phyloP scores from a whole-genome alignment of 345 rosid species.

The Rubroshorea leprosula region DNA sequence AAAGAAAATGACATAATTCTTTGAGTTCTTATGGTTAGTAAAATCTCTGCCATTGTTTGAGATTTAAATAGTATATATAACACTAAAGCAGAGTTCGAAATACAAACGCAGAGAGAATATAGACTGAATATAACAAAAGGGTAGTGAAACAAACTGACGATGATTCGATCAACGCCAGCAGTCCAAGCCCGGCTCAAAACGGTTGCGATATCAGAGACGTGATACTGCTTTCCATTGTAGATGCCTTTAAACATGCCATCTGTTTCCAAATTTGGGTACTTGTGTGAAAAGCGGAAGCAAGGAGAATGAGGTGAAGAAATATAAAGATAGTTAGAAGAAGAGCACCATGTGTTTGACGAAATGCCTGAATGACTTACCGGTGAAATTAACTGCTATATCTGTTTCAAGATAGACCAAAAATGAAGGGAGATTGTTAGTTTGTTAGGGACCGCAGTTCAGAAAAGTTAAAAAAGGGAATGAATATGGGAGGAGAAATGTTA shows the following conservation, averaged over 20 bases:
- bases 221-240: constrained; percentile 80
- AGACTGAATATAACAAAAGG: not conserved
- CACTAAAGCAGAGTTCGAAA: not conserved
- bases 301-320: not conserved
- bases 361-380: constrained; percentile 80
- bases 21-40: too few species aligned
- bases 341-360: constrained; percentile 41
- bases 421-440: constrained; percentile 5
- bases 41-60: too few species aligned
- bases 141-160: constrained; percentile 33
- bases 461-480: not conserved
- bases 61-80: too few species aligned
- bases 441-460: too few species aligned
- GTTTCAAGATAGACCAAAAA: constrained; percentile 18
- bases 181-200: constrained; percentile 88
- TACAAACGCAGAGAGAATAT: constrained; percentile 2
- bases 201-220: constrained; percentile 59
- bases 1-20: too few species aligned
- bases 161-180: constrained; percentile 90
- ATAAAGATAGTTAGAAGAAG: not conserved
- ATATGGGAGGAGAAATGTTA: not conserved
- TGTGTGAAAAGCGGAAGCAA: constrained; percentile 3
- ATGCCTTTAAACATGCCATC: constrained; percentile 98
- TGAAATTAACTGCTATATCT: constrained; percentile 93
- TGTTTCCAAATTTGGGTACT: constrained; percentile 14